Evolutionary conservation across 1,284 basidiomycete species (phyloP), one percentile per base, ranked within the genome.

Genomic region (Pseudozyma sp.): DNA sequence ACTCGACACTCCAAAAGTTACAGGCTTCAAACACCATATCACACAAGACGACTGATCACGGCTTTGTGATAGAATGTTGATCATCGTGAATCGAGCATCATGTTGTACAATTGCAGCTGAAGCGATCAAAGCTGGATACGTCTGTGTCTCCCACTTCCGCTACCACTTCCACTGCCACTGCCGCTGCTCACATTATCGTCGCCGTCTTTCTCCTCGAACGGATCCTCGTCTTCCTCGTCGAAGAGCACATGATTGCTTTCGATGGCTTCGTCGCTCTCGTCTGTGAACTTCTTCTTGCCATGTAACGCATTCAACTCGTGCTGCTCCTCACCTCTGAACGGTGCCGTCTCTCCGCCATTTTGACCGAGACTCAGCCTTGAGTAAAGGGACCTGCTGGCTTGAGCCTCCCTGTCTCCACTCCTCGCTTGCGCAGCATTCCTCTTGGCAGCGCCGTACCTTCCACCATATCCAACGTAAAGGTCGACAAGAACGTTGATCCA

Each of bases 401-500:
- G 59, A 13, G 62, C 60, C 35, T 70, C 68, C 16, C 67, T 44
- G 48, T 67, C 68, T 1, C 38, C 64, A 14, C 59, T 57, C 31
- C 68, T 59, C 9, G 60, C 61, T 21, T 60, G 68, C 14, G 60
- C 40, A 3, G 59, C 63, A 25, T 70, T 64, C 52, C 44, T 45
- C 14, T 50, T 57, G 21, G 63, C 57, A 25, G 67, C 68, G 42
- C 77, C 75, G 40, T 81, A 80, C 8, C 63, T 53, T 2, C 82
- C 82, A 11, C 82, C 82, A 31, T 71, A 78, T 0, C 62, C 66
- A 1, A 81, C 67, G 42, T 80, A 84, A n/a, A 80, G 67, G 50
- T 84, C 82, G 5, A 84, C 75, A 1, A 84, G 67, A n/a, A 84
- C 70, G 38, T 80, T 81, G 59, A 76, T 66, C 80, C 81, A 83